Percentiles rank a stretch among this genome's conserved stretches.
Conservation (phyloP, 345 rosid genomes). For the Eucalyptus dawsonii region DNA sequence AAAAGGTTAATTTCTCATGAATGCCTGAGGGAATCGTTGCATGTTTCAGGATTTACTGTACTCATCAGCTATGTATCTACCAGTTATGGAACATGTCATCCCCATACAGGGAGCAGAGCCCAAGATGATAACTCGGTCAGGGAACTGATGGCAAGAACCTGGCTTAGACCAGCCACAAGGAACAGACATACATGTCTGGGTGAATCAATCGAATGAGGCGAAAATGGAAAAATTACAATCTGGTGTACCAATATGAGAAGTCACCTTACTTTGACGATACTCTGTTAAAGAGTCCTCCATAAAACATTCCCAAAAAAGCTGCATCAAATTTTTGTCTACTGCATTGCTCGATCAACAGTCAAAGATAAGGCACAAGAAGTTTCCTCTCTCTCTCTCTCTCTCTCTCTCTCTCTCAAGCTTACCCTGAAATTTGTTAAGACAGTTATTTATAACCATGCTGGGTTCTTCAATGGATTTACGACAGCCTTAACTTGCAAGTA, state of each 20-base stretch:
- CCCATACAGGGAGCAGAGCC: neutral
- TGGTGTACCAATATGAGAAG: neutral
- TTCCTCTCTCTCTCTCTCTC: neutral
- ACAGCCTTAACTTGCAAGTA: conserved; percentile 95
- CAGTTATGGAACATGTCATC: neutral
- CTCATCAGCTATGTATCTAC: neutral
- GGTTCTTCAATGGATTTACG: conserved; percentile 66
- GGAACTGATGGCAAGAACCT: neutral
- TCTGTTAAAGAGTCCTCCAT: neutral
- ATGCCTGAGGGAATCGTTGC: neutral
- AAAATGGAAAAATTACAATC: neutral
- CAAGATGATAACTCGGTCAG: neutral
- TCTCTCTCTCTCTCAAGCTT: neutral
- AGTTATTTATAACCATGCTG: conserved; percentile 65
- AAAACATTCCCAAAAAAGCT: neutral
- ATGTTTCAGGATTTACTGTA: neutral
- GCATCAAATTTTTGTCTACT: neutral
- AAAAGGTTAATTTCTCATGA: neutral
- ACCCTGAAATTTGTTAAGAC: neutral
- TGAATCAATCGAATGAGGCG: neutral
- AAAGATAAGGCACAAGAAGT: neutral
- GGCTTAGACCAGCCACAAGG: neutral
- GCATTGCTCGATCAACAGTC: neutral
- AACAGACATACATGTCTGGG: neutral
- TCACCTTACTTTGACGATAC: neutral